Evolutionary conservation across 305 asterid genomes (phyloP).

Genomic region (Andrographis paniculata): DNA sequence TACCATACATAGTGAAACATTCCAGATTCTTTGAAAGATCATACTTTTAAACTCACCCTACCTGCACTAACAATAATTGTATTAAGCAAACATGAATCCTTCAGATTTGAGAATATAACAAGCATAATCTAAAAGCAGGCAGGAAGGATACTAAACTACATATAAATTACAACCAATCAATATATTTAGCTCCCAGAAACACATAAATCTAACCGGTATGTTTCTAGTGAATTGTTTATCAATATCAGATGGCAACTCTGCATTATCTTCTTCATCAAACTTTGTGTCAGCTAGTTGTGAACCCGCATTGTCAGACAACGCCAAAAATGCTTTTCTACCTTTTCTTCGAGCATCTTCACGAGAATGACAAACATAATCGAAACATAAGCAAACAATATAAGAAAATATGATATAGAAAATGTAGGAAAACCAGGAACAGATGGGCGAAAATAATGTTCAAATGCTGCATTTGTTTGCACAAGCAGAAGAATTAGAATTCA

Average conservation of each 20-base stretch:
- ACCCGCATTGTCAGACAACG: conserved; percentile 36
- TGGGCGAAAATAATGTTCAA: background rate
- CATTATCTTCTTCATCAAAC: conserved; percentile 38
- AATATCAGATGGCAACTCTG: conserved; percentile 34
- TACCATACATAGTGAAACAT: background rate
- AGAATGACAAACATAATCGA: conserved; percentile 19
- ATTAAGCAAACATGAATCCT: background rate
- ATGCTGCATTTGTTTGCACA: background rate
- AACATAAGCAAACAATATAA: conserved; percentile 17
- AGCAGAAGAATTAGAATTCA: background rate
- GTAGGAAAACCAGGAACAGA: conserved; percentile 2
- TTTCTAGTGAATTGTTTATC: conserved; percentile 44
- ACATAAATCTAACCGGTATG: conserved; percentile 47
- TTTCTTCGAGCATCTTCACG: conserved; percentile 75
- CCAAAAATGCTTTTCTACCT: conserved; percentile 76
- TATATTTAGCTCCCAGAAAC: conserved; percentile 10
- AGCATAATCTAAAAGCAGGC: conserved; percentile 8
- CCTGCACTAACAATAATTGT: too few species aligned
- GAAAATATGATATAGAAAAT: conserved; percentile 15
- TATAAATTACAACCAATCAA: conserved; percentile 8
- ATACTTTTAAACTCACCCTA: background rate
- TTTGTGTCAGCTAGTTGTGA: conserved; percentile 24
- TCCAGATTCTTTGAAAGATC: conserved; percentile 2
- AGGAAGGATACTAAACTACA: conserved; percentile 10
- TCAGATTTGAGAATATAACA: background rate